A percentile compares a stretch with the other conserved stretches of the same genome.
phyloP scores from a whole-genome alignment of 2,329 filamentous ascomycete species.

The Penicillium expansum region DNA sequence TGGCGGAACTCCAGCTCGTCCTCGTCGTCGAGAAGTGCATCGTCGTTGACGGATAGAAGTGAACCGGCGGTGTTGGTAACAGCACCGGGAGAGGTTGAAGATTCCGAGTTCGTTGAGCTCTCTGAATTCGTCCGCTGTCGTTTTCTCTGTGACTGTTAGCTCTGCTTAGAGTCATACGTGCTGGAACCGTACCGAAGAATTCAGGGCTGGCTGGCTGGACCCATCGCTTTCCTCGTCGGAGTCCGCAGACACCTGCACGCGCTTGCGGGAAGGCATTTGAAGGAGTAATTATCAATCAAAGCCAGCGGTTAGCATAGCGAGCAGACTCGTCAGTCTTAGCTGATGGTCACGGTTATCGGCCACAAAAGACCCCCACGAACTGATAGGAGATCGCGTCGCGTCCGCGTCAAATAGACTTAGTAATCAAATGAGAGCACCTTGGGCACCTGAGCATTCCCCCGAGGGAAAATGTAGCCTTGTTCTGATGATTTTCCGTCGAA shows the following conservation, averaged over 20 bases:
- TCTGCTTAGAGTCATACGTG: neutral
- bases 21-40: constrained; percentile 32
- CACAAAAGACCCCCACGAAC: neutral
- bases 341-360: neutral
- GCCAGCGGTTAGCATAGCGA: neutral
- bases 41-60: constrained; percentile 21
- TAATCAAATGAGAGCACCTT: constrained; percentile 3
- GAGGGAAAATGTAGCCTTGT: neutral
- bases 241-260: constrained; percentile 32
- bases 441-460: too few relatives aligned
- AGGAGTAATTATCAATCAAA: neutral
- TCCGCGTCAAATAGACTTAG: neutral
- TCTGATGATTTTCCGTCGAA: neutral
- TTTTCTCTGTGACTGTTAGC: constrained; percentile 37
- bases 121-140: constrained; percentile 32
- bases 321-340: neutral
- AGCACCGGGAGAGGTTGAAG: constrained; percentile 18
- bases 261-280: constrained; percentile 46
- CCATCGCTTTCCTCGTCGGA: constrained; percentile 32
- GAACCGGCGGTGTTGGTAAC: constrained; percentile 5
- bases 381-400: constrained; percentile 1
- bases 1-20: constrained; percentile 56
- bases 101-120: neutral
- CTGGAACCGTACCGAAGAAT: constrained; percentile 28
- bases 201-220: constrained; percentile 24